Evolutionary conservation across 306 rosid species (phyloP), one percentile per base, ranked within the genome.

Genomic region (Glycine latifolia): DNA sequence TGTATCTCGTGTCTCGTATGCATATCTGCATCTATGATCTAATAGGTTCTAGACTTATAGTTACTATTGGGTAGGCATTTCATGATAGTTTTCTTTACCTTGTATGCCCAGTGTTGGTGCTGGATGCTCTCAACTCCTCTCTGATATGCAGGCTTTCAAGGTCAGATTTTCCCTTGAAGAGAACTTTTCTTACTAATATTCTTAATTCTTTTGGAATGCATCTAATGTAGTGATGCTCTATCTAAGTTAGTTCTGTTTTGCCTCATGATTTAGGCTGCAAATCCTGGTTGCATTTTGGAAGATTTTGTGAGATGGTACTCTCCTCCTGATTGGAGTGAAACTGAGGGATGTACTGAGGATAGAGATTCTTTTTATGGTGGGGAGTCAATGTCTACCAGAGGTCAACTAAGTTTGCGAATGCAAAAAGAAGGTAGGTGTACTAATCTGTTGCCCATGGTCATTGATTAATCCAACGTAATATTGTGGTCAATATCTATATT

Each of bases 121-220:
- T 80, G 99, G 94, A 15, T 96, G 99, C 90, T 96, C 98, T 86
- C 99, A 96, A 82, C 99, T 96, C 77, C 90, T 96, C 74, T 93
- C 98, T 59, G 99, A 96, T 87, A 96, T 96, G 97, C 99, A 96
- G 83, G 98, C 99, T 83, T 96, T 96, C 91, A 96, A 96, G 98
- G 99, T 96, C 81, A 61, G 78, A 62, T 72, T 84, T 72, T 71
- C 75, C 66, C 63, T 70, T 59, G 49, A 71, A 44, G 41, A 81
- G 41, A 73, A 53, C 71, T 75, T 87, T 48, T 56, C 81, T 85
- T 73, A 13, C 46, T 71, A 26, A 79, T 79, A 49, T 79, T 53
- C 80, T 69, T 71, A 76, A 58, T 81, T 67, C 71, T 71, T 76
- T 71, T 67, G 65, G 49, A 60, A 86, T 86, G 44, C 53, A 33